A percentile compares a stretch with the other conserved stretches of the same genome.
Evolutionary conservation across 352 stramenopile genomes (phyloP).

Genomic region (Phytopythium litorale): DNA sequence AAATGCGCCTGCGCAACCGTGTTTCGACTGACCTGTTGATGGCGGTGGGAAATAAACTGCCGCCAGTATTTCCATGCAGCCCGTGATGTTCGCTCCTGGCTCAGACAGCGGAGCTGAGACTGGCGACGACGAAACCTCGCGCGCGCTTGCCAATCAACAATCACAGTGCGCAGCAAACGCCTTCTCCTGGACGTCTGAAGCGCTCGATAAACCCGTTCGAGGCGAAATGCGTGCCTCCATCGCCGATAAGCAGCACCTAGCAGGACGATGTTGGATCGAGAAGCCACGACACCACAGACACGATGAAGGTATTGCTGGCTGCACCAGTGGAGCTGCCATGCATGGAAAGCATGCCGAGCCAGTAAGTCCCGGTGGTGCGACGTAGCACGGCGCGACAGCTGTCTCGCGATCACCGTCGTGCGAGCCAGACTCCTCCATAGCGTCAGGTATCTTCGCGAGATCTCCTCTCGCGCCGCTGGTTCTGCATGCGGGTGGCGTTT

Average conservation of each 20-base stretch:
- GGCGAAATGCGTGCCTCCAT: not conserved
- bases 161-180: not conserved
- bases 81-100: not conserved
- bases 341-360: not conserved
- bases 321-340: not conserved
- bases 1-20: not conserved
- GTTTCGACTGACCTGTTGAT: not conserved
- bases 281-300: not conserved
- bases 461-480: not conserved
- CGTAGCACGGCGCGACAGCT: not conserved
- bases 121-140: not conserved
- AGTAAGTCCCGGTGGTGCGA: not conserved
- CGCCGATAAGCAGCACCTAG: not conserved
- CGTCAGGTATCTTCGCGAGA: conserved; percentile 2
- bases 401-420: not conserved
- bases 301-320: not conserved
- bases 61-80: not conserved
- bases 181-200: not conserved
- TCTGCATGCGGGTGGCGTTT: not conserved
- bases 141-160: not conserved
- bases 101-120: not conserved
- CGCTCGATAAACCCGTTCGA: not conserved
- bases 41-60: not conserved
- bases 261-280: not conserved
- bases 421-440: conserved; percentile 1